These are phyloP conservation scores for Rhizopogon roseolus DNA, from an alignment of 768 basidiomycete species.

Conservation along the genomic window DNA sequence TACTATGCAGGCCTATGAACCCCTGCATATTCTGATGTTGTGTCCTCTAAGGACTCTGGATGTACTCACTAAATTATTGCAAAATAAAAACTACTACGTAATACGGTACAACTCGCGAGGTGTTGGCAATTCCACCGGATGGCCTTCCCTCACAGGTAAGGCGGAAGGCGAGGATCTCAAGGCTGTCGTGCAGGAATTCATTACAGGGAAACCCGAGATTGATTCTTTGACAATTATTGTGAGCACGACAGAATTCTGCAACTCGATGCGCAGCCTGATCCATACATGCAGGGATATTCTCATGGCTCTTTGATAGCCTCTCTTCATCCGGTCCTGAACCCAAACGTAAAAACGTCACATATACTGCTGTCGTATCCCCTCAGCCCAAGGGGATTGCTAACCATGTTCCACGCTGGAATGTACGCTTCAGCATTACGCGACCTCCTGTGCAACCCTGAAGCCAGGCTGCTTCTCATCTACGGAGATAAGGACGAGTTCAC, in stretches of 20 bases:
- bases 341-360: conserved; percentile 53
- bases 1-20: conserved; percentile 9
- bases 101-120: conserved; percentile 76
- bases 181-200: conserved; percentile 53
- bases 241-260: conserved; percentile 19
- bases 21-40: neutral
- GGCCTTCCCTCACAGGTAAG: conserved; percentile 68
- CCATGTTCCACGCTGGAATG: conserved; percentile 54
- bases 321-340: conserved; percentile 49
- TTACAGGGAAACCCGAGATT: conserved; percentile 37
- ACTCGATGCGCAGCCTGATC: neutral
- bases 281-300: conserved; percentile 67
- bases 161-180: conserved; percentile 68
- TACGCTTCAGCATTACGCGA: conserved; percentile 49
- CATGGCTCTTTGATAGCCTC: conserved; percentile 74
- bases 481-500: conserved; percentile 77
- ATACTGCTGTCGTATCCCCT: conserved; percentile 76
- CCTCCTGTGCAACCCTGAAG: conserved; percentile 40
- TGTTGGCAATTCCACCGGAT: conserved; percentile 69
- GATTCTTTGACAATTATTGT: conserved; percentile 57
- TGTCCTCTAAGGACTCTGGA: conserved; percentile 27
- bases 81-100: conserved; percentile 47
- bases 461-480: conserved; percentile 57
- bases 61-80: conserved; percentile 41
- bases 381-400: conserved; percentile 60